Base-by-base conservation (phyloP, 2,329 filamentous ascomycete species). In the Hypoxylon sp. region DNA sequence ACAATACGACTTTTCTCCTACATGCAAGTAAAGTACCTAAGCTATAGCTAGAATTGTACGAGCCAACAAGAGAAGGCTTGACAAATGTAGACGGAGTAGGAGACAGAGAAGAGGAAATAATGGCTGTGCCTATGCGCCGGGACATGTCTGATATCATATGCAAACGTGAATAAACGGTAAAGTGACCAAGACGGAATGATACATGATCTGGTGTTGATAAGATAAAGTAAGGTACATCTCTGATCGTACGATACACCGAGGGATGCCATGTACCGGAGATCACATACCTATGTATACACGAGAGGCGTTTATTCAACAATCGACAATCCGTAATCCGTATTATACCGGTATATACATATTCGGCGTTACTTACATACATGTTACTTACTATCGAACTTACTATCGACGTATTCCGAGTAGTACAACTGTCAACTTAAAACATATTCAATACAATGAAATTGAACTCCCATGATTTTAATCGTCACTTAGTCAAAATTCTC, bases 211-310 rank as follows among this genome's bases (percentile, higher is more conserved):
- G 32, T n/a, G 16, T 46, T 39, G 51, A 64, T 55, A 64, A 55
- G 55, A 60, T 64, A 60, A 60, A 45, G 55, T 60, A 55, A 60
- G 50, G 55, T 64, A 64, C 55, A 12, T 27, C 29, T 46, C 43
- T 34, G 39, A 51, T 2, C 19, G 41, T 27, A 48, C 23, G 30
- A 30, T 30, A 2, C 21, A 14, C 7, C 3, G 21, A 39, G 39
- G 16, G 41, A 7, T 37, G 23, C n/a, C 11, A 52, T 37, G 52
- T 62, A 52, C 25, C 43, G 16, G 5, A 30, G 14, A 55, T 45
- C 52, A 55, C 45, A 27, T 41, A n/a, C n/a, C n/a, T n/a, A n/a
- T n/a, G n/a, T n/a, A n/a, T n/a, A n/a, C n/a, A n/a, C n/a, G n/a
- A n/a, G n/a, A n/a, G n/a, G n/a, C n/a, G n/a, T n/a, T n/a, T n/a